Percentiles rank a stretch among this genome's conserved stretches.
phyloP scores from a whole-genome alignment of 2,329 filamentous ascomycete species.

The Aspergillus sp. region DNA sequence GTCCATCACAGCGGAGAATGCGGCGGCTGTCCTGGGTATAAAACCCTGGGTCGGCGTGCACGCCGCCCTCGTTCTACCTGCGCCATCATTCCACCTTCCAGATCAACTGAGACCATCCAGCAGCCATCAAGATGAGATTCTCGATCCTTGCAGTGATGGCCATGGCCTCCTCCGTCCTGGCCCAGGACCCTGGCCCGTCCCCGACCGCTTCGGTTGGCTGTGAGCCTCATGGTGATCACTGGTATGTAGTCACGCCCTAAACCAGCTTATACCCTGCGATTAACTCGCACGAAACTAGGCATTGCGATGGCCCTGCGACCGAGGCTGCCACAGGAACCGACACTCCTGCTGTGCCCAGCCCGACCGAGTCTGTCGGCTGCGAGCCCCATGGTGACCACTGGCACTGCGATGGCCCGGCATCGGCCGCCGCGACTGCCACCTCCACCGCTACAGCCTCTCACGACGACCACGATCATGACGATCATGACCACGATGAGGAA shows the following conservation, averaged over 20 bases:
- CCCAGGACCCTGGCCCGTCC: constrained; percentile 25
- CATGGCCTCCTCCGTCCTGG: constrained; percentile 15
- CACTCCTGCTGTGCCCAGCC: constrained; percentile 16
- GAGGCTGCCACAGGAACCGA: constrained; percentile 8
- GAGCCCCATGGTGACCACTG: constrained; percentile 23
- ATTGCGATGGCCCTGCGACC: constrained; percentile 27
- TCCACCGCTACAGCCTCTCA: background rate
- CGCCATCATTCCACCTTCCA: background rate
- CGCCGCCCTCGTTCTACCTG: background rate
- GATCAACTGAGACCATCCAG: background rate
- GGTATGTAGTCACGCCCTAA: constrained; percentile 12
- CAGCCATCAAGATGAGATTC: constrained; percentile 15
- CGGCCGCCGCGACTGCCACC: constrained; percentile 1
- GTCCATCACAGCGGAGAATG: background rate
- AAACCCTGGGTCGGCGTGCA: background rate
- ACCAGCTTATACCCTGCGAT: background rate
- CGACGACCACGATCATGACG: background rate
- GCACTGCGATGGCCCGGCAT: constrained; percentile 18
- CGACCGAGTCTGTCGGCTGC: constrained; percentile 21
- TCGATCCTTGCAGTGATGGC: constrained; percentile 17
- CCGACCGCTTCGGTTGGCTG: constrained; percentile 29
- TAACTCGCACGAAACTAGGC: constrained; percentile 16
- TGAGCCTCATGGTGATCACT: constrained; percentile 27
- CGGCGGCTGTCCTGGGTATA: background rate
- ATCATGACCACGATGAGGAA: constrained; percentile 6